These are phyloP conservation scores for Fraxinus latifolia DNA, from an alignment of 305 asterid species.

Conservation along the genomic window DNA sequence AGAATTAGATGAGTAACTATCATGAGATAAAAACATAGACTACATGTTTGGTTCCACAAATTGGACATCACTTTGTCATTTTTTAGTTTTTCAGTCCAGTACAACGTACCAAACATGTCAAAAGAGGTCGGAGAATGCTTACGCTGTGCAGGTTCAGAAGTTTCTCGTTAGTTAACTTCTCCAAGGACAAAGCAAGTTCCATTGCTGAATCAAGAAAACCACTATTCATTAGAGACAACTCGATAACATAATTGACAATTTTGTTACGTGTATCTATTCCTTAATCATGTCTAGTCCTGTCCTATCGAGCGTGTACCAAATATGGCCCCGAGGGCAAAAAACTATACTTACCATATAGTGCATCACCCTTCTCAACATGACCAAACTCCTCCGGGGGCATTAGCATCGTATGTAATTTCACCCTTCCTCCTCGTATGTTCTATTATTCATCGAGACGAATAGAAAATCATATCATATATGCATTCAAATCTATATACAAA, in stretches of 20 bases:
- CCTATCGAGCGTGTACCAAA: neutral
- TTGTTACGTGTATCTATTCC: neutral
- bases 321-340: neutral
- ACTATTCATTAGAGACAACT: neutral
- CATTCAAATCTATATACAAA: neutral
- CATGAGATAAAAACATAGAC: neutral
- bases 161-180: conserved; percentile 66
- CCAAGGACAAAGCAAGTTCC: conserved; percentile 82
- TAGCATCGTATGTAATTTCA: conserved; percentile 47
- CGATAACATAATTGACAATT: neutral
- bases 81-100: neutral
- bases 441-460: conserved; percentile 21
- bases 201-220: conserved; percentile 50
- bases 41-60: neutral
- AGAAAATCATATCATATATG: neutral
- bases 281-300: neutral
- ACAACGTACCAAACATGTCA: neutral
- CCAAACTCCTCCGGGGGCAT: conserved; percentile 59
- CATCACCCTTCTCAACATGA: conserved; percentile 77
- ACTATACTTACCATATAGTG: conserved; percentile 53
- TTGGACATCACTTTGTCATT: neutral
- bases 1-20: neutral
- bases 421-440: conserved; percentile 84
- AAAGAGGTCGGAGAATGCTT: conserved; percentile 22
- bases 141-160: conserved; percentile 62